Conservation (phyloP, 306 rosid species). For the Quercus glauca region DNA sequence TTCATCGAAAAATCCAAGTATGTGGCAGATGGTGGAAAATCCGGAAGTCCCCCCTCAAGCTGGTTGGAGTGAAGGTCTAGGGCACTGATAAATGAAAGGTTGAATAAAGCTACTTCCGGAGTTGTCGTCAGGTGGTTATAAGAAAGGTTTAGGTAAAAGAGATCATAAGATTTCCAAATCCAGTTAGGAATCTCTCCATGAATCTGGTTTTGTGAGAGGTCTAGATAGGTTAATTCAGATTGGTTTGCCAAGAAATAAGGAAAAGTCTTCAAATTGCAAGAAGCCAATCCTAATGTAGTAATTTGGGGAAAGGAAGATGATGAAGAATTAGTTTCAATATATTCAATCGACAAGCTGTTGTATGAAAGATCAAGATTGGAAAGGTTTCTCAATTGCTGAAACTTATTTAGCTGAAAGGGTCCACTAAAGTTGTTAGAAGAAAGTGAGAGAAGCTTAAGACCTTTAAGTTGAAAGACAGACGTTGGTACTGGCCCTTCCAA, state of each 20-base stretch:
- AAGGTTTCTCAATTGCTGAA: background rate
- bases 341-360: background rate
- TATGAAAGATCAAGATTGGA: background rate
- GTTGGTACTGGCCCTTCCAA: constrained; percentile 4
- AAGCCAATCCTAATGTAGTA: background rate
- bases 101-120: background rate
- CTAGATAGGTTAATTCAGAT: background rate
- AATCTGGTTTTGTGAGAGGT: constrained; percentile 6
- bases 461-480: background rate
- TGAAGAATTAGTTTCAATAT: background rate
- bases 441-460: background rate
- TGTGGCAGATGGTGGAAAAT: rapidly evolving
- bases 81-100: rapidly evolving
- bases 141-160: background rate
- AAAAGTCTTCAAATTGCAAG: background rate
- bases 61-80: constrained; percentile 47
- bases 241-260: background rate
- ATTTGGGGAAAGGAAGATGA: background rate
- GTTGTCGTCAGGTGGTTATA: background rate
- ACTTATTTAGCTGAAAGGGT: background rate
- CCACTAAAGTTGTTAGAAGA: constrained; percentile 1
- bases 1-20: constrained; percentile 42
- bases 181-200: background rate
- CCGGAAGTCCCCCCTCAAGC: constrained; percentile 29
- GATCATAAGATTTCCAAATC: rapidly evolving